Percentiles rank a stretch among this genome's conserved stretches.
These are phyloP conservation scores for Cordyceps tenuipes DNA, from an alignment of 2,329 filamentous ascomycete genomes.

Conservation along the genomic window DNA sequence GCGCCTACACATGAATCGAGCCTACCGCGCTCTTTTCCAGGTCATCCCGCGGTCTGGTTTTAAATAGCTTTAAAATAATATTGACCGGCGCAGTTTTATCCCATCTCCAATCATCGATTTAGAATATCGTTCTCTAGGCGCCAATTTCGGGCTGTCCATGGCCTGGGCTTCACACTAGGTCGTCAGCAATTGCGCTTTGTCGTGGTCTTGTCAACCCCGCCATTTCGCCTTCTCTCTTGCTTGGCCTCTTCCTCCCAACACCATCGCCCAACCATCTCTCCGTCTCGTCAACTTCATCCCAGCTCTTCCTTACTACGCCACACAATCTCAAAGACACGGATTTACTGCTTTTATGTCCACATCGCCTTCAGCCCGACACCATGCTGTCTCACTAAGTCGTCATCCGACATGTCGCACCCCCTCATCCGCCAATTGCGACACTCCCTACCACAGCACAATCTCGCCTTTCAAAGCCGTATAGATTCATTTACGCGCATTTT, in stretches of 20 bases:
- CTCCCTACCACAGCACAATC: neutral
- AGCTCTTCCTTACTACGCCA: neutral
- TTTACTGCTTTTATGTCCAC: neutral
- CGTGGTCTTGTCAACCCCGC: neutral
- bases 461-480: neutral
- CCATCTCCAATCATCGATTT: too few species aligned
- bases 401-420: conserved; percentile 2
- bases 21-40: neutral
- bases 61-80: too few species aligned
- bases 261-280: neutral
- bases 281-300: neutral
- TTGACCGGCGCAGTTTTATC: too few species aligned
- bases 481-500: neutral
- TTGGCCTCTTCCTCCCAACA: neutral
- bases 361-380: neutral
- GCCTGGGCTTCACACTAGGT: too few species aligned
- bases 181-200: too few species aligned
- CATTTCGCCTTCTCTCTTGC: neutral
- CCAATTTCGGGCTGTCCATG: neutral
- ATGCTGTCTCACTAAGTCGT: neutral
- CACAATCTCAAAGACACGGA: neutral
- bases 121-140: neutral
- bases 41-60: neutral
- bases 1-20: too few species aligned
- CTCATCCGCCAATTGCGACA: neutral